Evolutionary conservation across 306 rosid genomes (phyloP).

Genomic region (Lathyrus sativus): DNA sequence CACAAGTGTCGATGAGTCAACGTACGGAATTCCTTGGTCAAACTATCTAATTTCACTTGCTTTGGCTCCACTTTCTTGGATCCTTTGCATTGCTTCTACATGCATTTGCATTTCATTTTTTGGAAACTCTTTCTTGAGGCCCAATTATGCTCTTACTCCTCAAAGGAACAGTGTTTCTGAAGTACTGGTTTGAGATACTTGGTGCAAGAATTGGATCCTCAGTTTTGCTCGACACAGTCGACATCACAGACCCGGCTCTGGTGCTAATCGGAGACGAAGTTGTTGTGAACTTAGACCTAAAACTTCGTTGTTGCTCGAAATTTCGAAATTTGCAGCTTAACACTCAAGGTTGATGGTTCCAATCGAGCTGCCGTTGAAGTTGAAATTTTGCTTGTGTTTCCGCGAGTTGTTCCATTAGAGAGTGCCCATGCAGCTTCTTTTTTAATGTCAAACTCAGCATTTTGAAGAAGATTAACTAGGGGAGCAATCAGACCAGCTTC

Average conservation of each 20-base stretch:
- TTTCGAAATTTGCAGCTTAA: no score
- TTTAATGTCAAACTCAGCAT: no score
- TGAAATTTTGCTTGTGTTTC: no score
- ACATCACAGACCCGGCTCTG: slow-evolving; percentile 87
- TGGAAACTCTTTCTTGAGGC: slow-evolving; percentile 85
- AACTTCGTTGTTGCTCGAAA: no score
- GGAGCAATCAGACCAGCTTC: no score
- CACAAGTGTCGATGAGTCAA: slow-evolving; percentile 32
- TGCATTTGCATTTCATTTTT: slow-evolving; percentile 68
- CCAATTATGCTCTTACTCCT: slow-evolving; percentile 79
- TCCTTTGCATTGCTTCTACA: slow-evolving; percentile 76
- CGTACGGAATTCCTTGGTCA: slow-evolving; percentile 46
- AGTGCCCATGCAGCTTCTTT: no score
- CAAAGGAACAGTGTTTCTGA: slow-evolving; percentile 84
- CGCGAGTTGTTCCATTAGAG: no score
- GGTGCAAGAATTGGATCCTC: slow-evolving; percentile 93
- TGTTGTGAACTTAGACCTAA: no score
- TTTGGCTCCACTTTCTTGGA: slow-evolving; percentile 88
- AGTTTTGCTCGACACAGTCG: slow-evolving; percentile 80
- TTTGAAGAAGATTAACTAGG: no score
- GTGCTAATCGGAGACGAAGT: slow-evolving; percentile 85
- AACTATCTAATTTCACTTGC: slow-evolving; percentile 52
- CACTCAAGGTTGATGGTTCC: no score
- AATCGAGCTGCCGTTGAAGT: no score
- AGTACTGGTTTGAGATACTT: slow-evolving; percentile 80